A percentile compares a stretch with the other conserved stretches of the same genome.
phyloP scores from a whole-genome alignment of 441 rosid genomes.

The Populus hybrid region DNA sequence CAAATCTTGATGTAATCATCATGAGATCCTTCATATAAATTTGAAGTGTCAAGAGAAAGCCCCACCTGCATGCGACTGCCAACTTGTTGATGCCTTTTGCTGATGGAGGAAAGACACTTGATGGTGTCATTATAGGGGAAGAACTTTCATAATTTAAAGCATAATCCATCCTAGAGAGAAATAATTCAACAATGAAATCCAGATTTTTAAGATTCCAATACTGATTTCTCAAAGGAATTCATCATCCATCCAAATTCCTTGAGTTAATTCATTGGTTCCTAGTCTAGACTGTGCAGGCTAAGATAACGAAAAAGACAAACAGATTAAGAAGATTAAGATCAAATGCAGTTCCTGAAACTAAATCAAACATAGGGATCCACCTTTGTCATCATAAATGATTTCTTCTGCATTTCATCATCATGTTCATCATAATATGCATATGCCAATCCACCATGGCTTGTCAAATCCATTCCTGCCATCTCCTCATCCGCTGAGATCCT shows the following conservation, averaged over 20 bases:
- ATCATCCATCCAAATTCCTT: too few relatives aligned
- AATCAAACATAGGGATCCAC: background rate
- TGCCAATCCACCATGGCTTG: too few relatives aligned
- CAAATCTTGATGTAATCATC: background rate
- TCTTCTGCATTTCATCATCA: background rate
- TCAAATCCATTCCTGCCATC: too few relatives aligned
- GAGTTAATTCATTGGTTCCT: too few relatives aligned
- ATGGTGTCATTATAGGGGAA: too few relatives aligned
- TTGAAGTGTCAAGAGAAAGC: background rate
- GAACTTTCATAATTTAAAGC: background rate
- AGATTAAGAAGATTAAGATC: background rate
- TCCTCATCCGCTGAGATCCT: too few relatives aligned
- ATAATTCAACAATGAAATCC: too few relatives aligned
- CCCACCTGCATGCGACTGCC: background rate
- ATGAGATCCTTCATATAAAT: background rate
- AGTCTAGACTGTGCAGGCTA: background rate
- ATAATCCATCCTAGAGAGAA: background rate
- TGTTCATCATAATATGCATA: conserved; percentile 41
- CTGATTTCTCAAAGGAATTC: too few relatives aligned
- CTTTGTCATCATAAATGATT: background rate
- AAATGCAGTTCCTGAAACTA: background rate
- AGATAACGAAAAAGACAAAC: background rate
- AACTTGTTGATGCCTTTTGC: background rate
- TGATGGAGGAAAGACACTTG: too few relatives aligned
- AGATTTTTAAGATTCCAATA: too few relatives aligned